These are phyloP conservation scores for Clitocybe nebularis DNA, from an alignment of 1,284 basidiomycete species.

Conservation along the genomic window DNA sequence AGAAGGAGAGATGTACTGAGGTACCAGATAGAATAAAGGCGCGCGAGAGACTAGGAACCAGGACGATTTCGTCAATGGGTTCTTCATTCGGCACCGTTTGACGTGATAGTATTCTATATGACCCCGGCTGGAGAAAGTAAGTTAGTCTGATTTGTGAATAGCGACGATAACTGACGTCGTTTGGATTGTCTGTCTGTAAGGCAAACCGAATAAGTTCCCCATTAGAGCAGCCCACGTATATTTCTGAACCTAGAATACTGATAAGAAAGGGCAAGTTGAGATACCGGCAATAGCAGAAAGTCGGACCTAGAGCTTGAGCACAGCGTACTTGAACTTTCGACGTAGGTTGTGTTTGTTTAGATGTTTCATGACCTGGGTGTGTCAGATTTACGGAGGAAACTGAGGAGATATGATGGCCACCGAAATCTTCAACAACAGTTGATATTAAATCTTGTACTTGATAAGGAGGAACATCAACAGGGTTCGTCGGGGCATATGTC, in stretches of 20 bases:
- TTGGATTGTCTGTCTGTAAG: constrained; percentile 51
- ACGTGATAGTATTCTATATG: constrained; percentile 64
- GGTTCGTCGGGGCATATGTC: constrained; percentile 27
- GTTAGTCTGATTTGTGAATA: constrained; percentile 1
- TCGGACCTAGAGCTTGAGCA: constrained; percentile 47
- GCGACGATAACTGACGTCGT: constrained; percentile 37
- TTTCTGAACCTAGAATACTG: constrained; percentile 51
- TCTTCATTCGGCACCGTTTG: constrained; percentile 60
- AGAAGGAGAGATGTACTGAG: constrained; percentile 22
- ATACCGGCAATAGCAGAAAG: too few species aligned
- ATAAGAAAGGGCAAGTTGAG: too few species aligned
- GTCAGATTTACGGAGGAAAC: too few species aligned
- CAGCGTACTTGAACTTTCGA: constrained; percentile 28
- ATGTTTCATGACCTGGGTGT: constrained; percentile 14
- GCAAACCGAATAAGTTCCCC: constrained; percentile 68
- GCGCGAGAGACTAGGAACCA: constrained; percentile 71
- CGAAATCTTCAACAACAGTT: constrained; percentile 32
- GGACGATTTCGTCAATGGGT: constrained; percentile 72
- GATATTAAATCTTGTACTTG: constrained; percentile 51
- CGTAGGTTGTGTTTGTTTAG: background rate
- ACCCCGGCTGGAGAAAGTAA: constrained; percentile 43
- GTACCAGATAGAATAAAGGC: constrained; percentile 71
- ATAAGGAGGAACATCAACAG: constrained; percentile 55
- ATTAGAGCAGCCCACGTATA: constrained; percentile 72
- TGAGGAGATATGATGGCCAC: too few species aligned